Percentiles rank a stretch among this genome's conserved stretches.
phyloP scores from a whole-genome alignment of 2,329 filamentous ascomycete species.

The Aureobasidium namibiae region DNA sequence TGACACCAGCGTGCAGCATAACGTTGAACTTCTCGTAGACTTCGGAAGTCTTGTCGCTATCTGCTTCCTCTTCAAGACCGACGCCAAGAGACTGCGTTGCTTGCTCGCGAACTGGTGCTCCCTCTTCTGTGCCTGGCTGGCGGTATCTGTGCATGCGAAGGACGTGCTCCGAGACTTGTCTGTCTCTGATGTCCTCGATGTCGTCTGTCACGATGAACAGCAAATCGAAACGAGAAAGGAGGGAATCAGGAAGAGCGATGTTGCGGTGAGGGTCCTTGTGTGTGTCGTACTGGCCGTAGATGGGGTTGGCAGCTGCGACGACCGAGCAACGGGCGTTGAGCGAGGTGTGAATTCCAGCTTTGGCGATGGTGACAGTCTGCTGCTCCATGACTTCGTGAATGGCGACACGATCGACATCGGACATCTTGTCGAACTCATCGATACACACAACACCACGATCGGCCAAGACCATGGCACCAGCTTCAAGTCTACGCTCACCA shows the following conservation, averaged over 20 bases:
- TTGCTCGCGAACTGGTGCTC: constrained; percentile 86
- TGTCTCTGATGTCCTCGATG: constrained; percentile 87
- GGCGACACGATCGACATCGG: constrained; percentile 90
- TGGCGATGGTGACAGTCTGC: constrained; percentile 97
- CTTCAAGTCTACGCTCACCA: constrained; percentile 86
- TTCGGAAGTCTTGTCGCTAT: constrained; percentile 69
- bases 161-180: constrained; percentile 91
- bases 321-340: constrained; percentile 95
- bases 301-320: constrained; percentile 90
- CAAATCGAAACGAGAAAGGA: constrained; percentile 96
- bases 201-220: constrained; percentile 97
- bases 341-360: constrained; percentile 95
- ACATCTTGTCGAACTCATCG: constrained; percentile 99
- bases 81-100: constrained; percentile 77
- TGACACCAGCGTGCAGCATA: constrained; percentile 91
- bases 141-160: constrained; percentile 95
- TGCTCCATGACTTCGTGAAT: constrained; percentile 99
- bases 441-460: constrained; percentile 98
- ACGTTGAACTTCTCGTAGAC: constrained; percentile 95
- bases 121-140: constrained; percentile 85
- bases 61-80: constrained; percentile 68
- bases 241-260: constrained; percentile 90
- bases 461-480: constrained; percentile 96
- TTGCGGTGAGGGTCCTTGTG: constrained; percentile 99
- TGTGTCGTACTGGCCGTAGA: constrained; percentile 96